Evolutionary conservation across 768 basidiomycete genomes (phyloP), one percentile per base, ranked within the genome.

Genomic region (Amanita muscaria): DNA sequence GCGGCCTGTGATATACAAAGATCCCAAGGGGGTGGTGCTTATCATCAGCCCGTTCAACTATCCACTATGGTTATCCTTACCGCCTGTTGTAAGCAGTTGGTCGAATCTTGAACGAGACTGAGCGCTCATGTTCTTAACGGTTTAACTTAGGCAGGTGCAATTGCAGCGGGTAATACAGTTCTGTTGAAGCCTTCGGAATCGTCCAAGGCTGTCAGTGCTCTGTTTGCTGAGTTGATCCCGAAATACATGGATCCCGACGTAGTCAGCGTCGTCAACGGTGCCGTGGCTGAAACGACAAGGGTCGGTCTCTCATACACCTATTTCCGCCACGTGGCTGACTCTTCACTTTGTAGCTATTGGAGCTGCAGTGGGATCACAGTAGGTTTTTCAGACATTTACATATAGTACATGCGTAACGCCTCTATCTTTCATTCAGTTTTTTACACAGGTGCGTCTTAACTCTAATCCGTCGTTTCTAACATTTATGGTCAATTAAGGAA

Each of bases 121-220:
- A 27, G 27, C n/a, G 37, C 30, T 43, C 33, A 30, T 15, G n/a
- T 14, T 15, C 25, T n/a, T 43, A 33, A 40, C 29, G 31, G 16
- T 27, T 12, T 34, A 35, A 33, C 42, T 24, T 49, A 69, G 65
- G 70, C 71, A 35, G 81, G 81, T 6, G 89, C 89, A 1, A 74
- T 93, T 31, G 81, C 88, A 0, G 85, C 88, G 2, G 90, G 90
- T 5, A 81, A 80, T 53, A 68, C 83, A 0, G 76, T 74, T 3
- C 62, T 83, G 4, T 36, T 90, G 41, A 92, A 92, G 58, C 85
- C 86, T 1, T 83, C 89, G 1, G 90, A 92, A 55, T 62, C 76
- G 2, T 64, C 75, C 0, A 76, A 81, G 0, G 70, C 73, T 2
- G 64, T 68, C 3, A 76, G 74, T 33, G 53, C 70, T 8, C 69